A percentile compares a stretch with the other conserved stretches of the same genome.
These are phyloP conservation scores for Penicillium antarcticum DNA, from an alignment of 495 filamentous ascomycete species.

Conservation along the genomic window DNA sequence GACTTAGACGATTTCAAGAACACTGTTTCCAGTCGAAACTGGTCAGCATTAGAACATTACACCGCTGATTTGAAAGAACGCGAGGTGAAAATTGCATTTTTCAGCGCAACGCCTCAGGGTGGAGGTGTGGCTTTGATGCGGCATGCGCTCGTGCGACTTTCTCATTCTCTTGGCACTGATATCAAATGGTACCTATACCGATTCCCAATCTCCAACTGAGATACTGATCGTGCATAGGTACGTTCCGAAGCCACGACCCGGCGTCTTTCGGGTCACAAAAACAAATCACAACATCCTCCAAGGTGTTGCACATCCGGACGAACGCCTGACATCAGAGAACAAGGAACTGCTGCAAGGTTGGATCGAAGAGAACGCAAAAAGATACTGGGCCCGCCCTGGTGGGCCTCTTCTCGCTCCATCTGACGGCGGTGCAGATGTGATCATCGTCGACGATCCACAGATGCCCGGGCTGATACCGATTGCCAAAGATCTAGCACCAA, in stretches of 20 bases:
- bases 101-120: slow-evolving; percentile 82
- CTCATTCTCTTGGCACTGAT: slow-evolving; percentile 64
- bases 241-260: slow-evolving; percentile 80
- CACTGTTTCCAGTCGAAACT: slow-evolving; percentile 60
- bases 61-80: slow-evolving; percentile 62
- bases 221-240: slow-evolving; percentile 37
- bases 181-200: slow-evolving; percentile 60
- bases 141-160: slow-evolving; percentile 75
- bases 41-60: slow-evolving; percentile 67
- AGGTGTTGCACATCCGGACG: slow-evolving; percentile 64
- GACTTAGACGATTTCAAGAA: slow-evolving; percentile 60
- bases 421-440: slow-evolving; percentile 74
- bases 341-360: slow-evolving; percentile 62
- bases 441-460: slow-evolving; percentile 84
- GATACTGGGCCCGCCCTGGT: slow-evolving; percentile 69
- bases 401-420: slow-evolving; percentile 65
- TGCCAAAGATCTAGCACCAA: slow-evolving; percentile 66
- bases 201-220: too few relatives aligned
- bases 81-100: slow-evolving; percentile 75
- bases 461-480: slow-evolving; percentile 81
- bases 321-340: slow-evolving; percentile 59
- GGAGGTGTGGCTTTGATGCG: slow-evolving; percentile 89
- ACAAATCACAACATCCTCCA: slow-evolving; percentile 92
- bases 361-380: slow-evolving; percentile 71
- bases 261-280: slow-evolving; percentile 85